Conservation (phyloP, 2,329 filamentous ascomycete genomes). For the Scorias spongiosa region DNA sequence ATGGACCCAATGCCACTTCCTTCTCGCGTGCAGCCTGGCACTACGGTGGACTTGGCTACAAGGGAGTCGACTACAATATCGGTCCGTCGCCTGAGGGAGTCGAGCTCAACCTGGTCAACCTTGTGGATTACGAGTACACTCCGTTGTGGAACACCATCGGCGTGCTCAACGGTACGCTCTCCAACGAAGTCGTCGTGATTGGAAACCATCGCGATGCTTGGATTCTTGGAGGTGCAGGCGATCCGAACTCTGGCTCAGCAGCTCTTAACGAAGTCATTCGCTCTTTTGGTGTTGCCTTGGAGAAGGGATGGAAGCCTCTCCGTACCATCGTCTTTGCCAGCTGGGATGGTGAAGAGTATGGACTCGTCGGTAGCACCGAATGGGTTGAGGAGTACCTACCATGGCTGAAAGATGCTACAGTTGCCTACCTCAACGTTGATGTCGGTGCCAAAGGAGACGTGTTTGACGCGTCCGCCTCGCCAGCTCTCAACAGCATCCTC, state of each 20-base stretch:
- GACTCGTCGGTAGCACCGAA: slow-evolving; percentile 71
- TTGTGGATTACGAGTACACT: slow-evolving; percentile 35
- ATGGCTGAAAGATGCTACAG: slow-evolving; percentile 57
- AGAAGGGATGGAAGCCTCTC: slow-evolving; percentile 66
- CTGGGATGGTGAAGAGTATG: slow-evolving; percentile 63
- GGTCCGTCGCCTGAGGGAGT: slow-evolving; percentile 63
- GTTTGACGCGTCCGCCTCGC: slow-evolving; percentile 54
- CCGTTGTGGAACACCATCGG: slow-evolving; percentile 65
- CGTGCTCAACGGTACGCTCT: slow-evolving; percentile 72
- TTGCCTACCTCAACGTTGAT: slow-evolving; percentile 81
- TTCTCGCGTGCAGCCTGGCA: slow-evolving; percentile 55
- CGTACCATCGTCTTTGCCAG: slow-evolving; percentile 79
- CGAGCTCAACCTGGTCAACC: slow-evolving; percentile 34
- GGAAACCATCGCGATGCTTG: slow-evolving; percentile 90
- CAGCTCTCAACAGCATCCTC: slow-evolving; percentile 59
- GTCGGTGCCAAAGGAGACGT: slow-evolving; percentile 50
- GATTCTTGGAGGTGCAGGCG: slow-evolving; percentile 70
- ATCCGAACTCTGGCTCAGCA: slow-evolving; percentile 71
- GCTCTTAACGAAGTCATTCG: slow-evolving; percentile 65
- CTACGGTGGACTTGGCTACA: slow-evolving; percentile 57
- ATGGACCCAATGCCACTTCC: slow-evolving; percentile 63
- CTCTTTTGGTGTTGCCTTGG: slow-evolving; percentile 55
- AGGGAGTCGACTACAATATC: slow-evolving; percentile 71
- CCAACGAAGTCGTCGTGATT: slow-evolving; percentile 73
- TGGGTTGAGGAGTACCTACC: slow-evolving; percentile 85